Percentiles rank a stretch among this genome's conserved stretches.
Evolutionary conservation across 345 rosid genomes (phyloP).

Genomic region (Corchorus capsularis): DNA sequence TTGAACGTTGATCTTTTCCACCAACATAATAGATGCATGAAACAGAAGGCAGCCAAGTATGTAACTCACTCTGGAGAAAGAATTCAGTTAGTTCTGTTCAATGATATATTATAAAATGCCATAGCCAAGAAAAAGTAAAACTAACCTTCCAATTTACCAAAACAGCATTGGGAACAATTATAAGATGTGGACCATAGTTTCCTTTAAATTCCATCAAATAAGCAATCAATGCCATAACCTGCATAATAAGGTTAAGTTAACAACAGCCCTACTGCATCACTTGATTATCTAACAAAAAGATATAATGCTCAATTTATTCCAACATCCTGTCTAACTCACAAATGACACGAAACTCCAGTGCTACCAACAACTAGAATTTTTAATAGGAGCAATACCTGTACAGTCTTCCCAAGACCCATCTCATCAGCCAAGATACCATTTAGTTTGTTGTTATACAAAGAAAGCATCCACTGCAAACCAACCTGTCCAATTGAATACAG

Average conservation of each 20-base stretch:
- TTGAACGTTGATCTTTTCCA: conserved; percentile 89
- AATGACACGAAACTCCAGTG: conserved; percentile 12
- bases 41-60: conserved; percentile 93
- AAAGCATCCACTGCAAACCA: conserved; percentile 99
- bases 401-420: conserved; percentile 99
- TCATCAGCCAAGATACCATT: conserved; percentile 99
- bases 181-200: conserved; percentile 99
- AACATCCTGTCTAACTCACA: not conserved
- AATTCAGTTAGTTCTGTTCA: conserved; percentile 25
- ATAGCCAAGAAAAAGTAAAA: conserved; percentile 17
- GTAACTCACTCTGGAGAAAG: conserved; percentile 85
- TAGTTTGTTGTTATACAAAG: conserved; percentile 94
- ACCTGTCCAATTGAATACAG: conserved; percentile 52
- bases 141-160: conserved; percentile 99
- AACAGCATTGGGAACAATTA: conserved; percentile 98
- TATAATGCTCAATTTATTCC: not conserved
- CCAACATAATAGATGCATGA: conserved; percentile 98
- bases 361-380: conserved; percentile 4
- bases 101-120: conserved; percentile 14
- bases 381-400: conserved; percentile 59
- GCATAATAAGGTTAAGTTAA: conserved; percentile 30
- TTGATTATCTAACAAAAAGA: conserved; percentile 6
- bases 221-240: conserved; percentile 99
- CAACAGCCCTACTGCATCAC: conserved; percentile 7
- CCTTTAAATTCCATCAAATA: conserved; percentile 99